These are phyloP conservation scores for Globisporangium orthogonon DNA, from an alignment of 352 stramenopile genomes.

Conservation along the genomic window DNA sequence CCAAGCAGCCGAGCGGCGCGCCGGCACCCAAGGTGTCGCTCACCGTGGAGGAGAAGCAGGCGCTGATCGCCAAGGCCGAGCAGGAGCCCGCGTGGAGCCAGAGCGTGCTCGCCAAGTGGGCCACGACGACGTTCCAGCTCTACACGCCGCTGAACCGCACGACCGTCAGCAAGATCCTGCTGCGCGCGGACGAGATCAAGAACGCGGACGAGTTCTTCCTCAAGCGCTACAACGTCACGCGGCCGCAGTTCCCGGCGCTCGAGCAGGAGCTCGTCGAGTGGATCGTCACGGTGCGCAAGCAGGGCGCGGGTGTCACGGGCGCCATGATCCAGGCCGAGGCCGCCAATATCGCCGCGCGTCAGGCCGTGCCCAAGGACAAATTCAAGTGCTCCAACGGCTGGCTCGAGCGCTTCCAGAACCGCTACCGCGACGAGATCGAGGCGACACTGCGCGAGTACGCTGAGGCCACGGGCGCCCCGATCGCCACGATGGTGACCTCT, in stretches of 20 bases:
- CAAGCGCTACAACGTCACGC: slow-evolving; percentile 10
- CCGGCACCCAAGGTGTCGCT: slow-evolving; percentile 2
- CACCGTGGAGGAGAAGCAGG: slow-evolving; percentile 6
- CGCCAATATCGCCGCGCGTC: slow-evolving; percentile 3
- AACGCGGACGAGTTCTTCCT: slow-evolving; percentile 6
- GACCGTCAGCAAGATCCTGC: slow-evolving; percentile 7
- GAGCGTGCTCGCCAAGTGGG: slow-evolving; percentile 7
- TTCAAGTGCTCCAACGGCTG: slow-evolving; percentile 10
- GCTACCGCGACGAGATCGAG: slow-evolving; percentile 6
- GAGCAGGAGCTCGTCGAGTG: slow-evolving; percentile 6
- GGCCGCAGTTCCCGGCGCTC: slow-evolving; percentile 7
- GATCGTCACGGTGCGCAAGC: slow-evolving; percentile 6
- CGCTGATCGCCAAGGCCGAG: slow-evolving; percentile 7
- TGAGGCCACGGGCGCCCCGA: slow-evolving; percentile 1
- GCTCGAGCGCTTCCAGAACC: slow-evolving; percentile 8
- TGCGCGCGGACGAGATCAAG: slow-evolving; percentile 9
- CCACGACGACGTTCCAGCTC: slow-evolving; percentile 1
- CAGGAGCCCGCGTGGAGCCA: slow-evolving; percentile 3
- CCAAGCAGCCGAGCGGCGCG: neutral
- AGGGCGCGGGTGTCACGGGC: slow-evolving; percentile 4
- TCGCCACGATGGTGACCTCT: neutral
- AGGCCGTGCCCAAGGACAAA: slow-evolving; percentile 3
- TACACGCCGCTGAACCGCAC: slow-evolving; percentile 9
- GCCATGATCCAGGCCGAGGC: slow-evolving; percentile 6
- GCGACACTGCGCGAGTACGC: slow-evolving; percentile 5